Evolutionary conservation across 257 asterid genomes (phyloP).

Genomic region (Solanum acaule): DNA sequence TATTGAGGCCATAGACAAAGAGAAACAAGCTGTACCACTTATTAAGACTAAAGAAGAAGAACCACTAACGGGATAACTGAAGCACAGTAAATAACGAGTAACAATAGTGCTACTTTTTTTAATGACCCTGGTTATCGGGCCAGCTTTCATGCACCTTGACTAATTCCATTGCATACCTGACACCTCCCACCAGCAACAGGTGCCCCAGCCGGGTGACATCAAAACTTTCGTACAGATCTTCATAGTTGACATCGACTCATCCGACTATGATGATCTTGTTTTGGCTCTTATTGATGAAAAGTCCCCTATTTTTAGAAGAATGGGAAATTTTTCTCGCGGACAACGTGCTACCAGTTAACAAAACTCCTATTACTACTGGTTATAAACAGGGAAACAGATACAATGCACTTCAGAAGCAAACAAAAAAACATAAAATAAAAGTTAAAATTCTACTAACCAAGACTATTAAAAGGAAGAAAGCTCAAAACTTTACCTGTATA

Average conservation of each 20-base stretch:
- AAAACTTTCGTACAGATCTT: too few species aligned
- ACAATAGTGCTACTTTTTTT: neutral
- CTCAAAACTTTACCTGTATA: slow-evolving; percentile 34
- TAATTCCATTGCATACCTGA: neutral
- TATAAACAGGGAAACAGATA: neutral
- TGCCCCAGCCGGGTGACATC: neutral
- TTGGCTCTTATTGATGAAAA: too few species aligned
- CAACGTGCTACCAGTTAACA: neutral
- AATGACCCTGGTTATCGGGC: neutral
- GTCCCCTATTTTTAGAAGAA: too few species aligned
- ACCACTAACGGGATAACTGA: neutral
- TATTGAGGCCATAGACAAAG: neutral
- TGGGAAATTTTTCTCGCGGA: too few species aligned
- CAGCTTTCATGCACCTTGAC: neutral
- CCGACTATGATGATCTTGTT: too few species aligned
- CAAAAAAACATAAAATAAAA: neutral
- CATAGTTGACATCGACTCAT: too few species aligned
- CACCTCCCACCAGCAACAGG: neutral
- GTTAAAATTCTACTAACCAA: neutral
- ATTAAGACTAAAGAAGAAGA: neutral
- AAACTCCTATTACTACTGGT: neutral
- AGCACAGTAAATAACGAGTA: neutral
- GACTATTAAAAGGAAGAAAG: neutral
- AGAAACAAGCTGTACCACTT: neutral
- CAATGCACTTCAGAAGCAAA: neutral